A percentile compares a stretch with the other conserved stretches of the same genome.
These are phyloP conservation scores for Aciculoconidium aculeatum DNA, from an alignment of 805 yeast species.

Conservation along the genomic window DNA sequence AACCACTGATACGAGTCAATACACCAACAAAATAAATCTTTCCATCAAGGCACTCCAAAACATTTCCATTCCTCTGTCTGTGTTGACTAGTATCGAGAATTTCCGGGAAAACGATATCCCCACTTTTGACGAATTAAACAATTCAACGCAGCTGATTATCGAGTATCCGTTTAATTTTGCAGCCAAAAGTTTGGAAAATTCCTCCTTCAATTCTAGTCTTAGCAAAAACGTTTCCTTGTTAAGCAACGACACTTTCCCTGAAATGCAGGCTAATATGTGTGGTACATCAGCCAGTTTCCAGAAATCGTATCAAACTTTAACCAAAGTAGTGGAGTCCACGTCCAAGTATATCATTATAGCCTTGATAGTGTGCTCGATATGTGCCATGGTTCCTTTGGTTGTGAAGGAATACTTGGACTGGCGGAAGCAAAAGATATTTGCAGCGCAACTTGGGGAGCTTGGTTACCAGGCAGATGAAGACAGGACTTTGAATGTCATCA, in stretches of 20 bases:
- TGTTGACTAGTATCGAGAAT: conserved; percentile 50
- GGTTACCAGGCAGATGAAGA: too few species aligned
- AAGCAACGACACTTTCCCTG: conserved; percentile 3
- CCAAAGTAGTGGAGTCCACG: conserved; percentile 24
- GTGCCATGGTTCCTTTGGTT: conserved; percentile 37
- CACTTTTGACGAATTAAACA: conserved; percentile 57
- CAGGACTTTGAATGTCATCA: conserved; percentile 6
- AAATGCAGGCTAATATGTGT: conserved; percentile 25
- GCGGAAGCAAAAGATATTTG: conserved; percentile 37
- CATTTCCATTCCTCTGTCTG: conserved; percentile 59
- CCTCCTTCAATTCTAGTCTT: conserved; percentile 15
- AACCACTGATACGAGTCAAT: conserved; percentile 22
- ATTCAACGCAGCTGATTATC: conserved; percentile 50
- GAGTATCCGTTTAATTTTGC: conserved; percentile 54
- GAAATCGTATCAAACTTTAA: conserved; percentile 28
- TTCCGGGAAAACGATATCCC: conserved; percentile 50
- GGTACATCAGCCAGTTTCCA: conserved; percentile 33
- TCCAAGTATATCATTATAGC: conserved; percentile 36
- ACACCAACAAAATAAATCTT: conserved; percentile 46
- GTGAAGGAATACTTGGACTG: conserved; percentile 44
- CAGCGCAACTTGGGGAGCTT: too few species aligned
- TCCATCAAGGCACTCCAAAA: conserved; percentile 51
- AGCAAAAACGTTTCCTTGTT: conserved; percentile 3
- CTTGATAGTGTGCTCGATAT: conserved; percentile 27
- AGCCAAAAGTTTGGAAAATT: conserved; percentile 29